phyloP scores from a whole-genome alignment of 225 moss, liverwort and hornwort species.

The Pseudoscleropodium purum region DNA sequence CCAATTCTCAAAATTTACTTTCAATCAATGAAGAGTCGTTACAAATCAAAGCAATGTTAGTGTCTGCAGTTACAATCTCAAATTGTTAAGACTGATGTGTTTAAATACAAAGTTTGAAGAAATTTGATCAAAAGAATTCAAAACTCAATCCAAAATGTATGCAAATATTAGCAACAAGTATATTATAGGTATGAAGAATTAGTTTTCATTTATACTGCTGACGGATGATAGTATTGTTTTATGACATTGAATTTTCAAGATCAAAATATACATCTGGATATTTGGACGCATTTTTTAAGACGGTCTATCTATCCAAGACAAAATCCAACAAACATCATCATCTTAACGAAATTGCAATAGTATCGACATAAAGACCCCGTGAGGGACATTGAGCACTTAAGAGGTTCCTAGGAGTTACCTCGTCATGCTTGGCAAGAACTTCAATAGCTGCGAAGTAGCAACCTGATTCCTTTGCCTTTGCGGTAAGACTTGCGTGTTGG shows the following conservation, averaged over 20 bases:
- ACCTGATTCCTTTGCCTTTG: slow-evolving; percentile 73
- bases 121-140: background rate
- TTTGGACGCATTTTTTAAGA: background rate
- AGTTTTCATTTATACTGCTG: background rate
- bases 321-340: background rate
- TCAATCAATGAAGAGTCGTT: background rate
- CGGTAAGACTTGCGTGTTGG: slow-evolving; percentile 49
- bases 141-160: background rate
- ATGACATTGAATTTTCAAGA: background rate
- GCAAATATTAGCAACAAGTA: background rate
- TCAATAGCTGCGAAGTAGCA: slow-evolving; percentile 94
- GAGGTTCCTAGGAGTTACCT: slow-evolving; percentile 28
- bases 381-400: background rate
- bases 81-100: background rate
- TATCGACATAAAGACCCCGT: background rate
- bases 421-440: slow-evolving; percentile 93
- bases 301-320: background rate
- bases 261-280: background rate
- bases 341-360: background rate
- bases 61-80: background rate
- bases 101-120: background rate
- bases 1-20: background rate
- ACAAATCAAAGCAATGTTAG: background rate
- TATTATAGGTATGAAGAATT: background rate
- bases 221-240: background rate